Evolutionary conservation across 192 early-diverging fungal species (phyloP).

Genomic region (Backusella macrospora): DNA sequence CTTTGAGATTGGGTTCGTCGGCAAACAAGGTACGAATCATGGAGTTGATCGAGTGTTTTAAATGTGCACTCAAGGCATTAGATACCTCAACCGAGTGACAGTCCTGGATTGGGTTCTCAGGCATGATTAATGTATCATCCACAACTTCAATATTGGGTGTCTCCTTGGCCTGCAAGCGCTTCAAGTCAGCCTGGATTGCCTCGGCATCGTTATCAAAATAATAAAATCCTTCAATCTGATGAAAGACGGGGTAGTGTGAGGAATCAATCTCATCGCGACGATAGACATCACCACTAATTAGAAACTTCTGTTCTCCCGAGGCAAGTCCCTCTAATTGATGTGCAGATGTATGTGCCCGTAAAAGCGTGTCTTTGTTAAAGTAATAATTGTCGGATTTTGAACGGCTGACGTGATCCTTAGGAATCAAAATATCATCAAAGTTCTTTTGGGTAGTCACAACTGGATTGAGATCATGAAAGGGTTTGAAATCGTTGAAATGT

Average conservation of each 20-base stretch:
- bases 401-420: slow-evolving; percentile 81
- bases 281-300: slow-evolving; percentile 98
- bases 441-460: slow-evolving; percentile 84
- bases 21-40: slow-evolving; percentile 77
- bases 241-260: slow-evolving; percentile 96
- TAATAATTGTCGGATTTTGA: slow-evolving; percentile 91
- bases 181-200: slow-evolving; percentile 41
- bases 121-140: slow-evolving; percentile 57
- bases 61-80: slow-evolving; percentile 60
- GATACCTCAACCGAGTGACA: slow-evolving; percentile 66
- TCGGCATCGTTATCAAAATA: slow-evolving; percentile 55
- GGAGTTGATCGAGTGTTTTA: slow-evolving; percentile 83
- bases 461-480: slow-evolving; percentile 71
- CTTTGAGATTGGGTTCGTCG: slow-evolving; percentile 66
- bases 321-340: slow-evolving; percentile 85
- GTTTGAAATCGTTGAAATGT: slow-evolving; percentile 68
- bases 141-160: slow-evolving; percentile 36
- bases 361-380: slow-evolving; percentile 73
- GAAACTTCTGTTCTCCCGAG: slow-evolving; percentile 64
- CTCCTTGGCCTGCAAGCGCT: slow-evolving; percentile 15
- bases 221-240: slow-evolving; percentile 96
- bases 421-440: slow-evolving; percentile 91
- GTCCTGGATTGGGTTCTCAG: slow-evolving; percentile 74
- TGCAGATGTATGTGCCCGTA: slow-evolving; percentile 94
- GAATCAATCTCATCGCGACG: slow-evolving; percentile 95